Conservation (phyloP, 257 asterid species). For the Lycium barbarum region DNA sequence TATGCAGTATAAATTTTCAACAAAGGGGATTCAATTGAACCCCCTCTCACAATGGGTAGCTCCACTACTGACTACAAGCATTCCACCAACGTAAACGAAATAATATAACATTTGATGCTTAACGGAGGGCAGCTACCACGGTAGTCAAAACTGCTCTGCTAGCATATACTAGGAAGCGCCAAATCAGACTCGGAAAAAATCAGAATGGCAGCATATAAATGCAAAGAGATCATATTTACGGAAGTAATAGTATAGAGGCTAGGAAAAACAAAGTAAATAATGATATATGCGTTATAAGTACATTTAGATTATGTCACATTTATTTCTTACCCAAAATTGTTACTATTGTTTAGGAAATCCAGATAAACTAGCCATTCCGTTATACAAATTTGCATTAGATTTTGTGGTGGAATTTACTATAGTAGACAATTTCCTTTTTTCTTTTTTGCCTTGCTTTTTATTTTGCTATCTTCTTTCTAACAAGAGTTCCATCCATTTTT, state of each 20-base stretch:
- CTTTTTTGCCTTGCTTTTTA: background rate
- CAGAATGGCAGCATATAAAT: conserved; percentile 3
- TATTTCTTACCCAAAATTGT: conserved; percentile 16
- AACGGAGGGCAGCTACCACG: background rate
- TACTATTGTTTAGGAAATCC: background rate
- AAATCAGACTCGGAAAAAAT: background rate
- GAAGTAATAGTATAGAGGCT: background rate
- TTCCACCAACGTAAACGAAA: background rate
- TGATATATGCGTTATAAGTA: background rate
- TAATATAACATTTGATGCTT: background rate
- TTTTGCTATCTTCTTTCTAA: background rate
- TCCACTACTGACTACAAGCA: background rate
- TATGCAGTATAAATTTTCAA: background rate
- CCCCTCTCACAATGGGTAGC: background rate
- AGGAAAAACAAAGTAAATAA: background rate
- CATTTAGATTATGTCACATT: background rate
- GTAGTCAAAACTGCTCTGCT: conserved; percentile 8
- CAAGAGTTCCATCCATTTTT: background rate
- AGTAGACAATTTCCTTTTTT: background rate
- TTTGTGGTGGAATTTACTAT: background rate
- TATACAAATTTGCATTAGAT: background rate
- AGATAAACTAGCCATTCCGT: background rate
- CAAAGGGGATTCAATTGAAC: background rate
- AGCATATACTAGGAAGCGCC: background rate
- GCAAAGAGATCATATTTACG: background rate